Percentiles rank a stretch among this genome's conserved stretches.
Evolutionary conservation across 768 basidiomycete genomes (phyloP).

Genomic region (Xerocomus potaroensis): DNA sequence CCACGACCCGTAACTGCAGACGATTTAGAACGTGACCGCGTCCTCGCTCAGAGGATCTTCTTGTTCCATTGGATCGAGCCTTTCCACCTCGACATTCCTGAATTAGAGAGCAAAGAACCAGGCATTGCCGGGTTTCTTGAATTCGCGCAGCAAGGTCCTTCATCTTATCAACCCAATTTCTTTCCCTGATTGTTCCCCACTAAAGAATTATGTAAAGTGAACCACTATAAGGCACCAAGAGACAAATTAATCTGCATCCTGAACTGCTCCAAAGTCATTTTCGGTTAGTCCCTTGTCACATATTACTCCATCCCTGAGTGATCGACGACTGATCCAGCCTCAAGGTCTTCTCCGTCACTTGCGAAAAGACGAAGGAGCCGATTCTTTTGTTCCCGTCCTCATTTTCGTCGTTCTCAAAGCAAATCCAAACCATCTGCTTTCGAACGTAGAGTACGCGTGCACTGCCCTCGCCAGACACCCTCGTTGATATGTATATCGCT

Average conservation of each 20-base stretch:
- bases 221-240: conserved; percentile 97
- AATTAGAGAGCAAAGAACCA: conserved; percentile 52
- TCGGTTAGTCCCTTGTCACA: conserved; percentile 55
- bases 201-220: conserved; percentile 92
- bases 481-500: not conserved
- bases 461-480: not conserved
- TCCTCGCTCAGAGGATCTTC: conserved; percentile 83
- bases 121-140: conserved; percentile 68
- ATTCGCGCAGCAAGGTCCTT: conserved; percentile 82
- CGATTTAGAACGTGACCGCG: conserved; percentile 93
- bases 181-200: conserved; percentile 2
- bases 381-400: conserved; percentile 90
- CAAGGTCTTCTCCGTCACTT: conserved; percentile 87
- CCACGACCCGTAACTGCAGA: conserved; percentile 83
- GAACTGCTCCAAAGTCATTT: conserved; percentile 99
- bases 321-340: not conserved
- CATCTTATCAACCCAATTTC: not conserved
- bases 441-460: conserved; percentile 82
- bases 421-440: conserved; percentile 90
- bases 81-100: conserved; percentile 86
- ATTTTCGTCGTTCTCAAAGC: conserved; percentile 92
- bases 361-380: conserved; percentile 81
- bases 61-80: conserved; percentile 90
- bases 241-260: conserved; percentile 98
- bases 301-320: conserved; percentile 3